These are phyloP conservation scores for Albugo candida DNA, from an alignment of 352 stramenopile genomes.

Conservation along the genomic window DNA sequence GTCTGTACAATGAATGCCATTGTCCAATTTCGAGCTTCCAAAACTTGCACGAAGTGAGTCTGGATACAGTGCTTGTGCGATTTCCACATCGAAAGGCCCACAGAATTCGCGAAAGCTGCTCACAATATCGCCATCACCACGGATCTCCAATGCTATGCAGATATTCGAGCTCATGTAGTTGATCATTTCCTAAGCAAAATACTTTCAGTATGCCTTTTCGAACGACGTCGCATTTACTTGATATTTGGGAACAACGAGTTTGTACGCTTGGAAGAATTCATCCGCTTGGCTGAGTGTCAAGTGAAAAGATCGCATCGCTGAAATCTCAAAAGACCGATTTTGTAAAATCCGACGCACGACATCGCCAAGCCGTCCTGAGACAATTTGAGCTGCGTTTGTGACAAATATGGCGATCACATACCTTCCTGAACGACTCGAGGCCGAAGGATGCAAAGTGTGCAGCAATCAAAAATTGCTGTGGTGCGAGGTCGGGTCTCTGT, in stretches of 20 bases:
- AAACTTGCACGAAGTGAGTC: conserved; percentile 75
- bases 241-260: conserved; percentile 46
- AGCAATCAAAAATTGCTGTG: conserved; percentile 46
- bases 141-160: conserved; percentile 79
- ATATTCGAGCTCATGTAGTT: conserved; percentile 81
- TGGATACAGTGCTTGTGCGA: conserved; percentile 74
- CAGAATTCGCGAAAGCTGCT: conserved; percentile 55
- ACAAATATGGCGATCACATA: conserved; percentile 8
- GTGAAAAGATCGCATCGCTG: conserved; percentile 68
- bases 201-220: conserved; percentile 9
- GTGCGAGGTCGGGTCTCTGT: conserved; percentile 8
- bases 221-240: conserved; percentile 16
- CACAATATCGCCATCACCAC: conserved; percentile 55
- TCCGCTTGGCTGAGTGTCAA: conserved; percentile 58
- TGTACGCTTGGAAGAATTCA: conserved; percentile 85
- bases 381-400: background rate
- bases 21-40: conserved; percentile 64
- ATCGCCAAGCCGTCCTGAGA: conserved; percentile 25
- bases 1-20: conserved; percentile 87
- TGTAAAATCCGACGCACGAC: conserved; percentile 66
- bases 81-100: conserved; percentile 78
- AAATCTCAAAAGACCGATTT: conserved; percentile 69
- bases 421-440: conserved; percentile 22
- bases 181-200: conserved; percentile 39
- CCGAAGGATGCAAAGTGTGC: conserved; percentile 33